These are phyloP conservation scores for Babesia caballi DNA, from an alignment of 169 alveolate species.

Conservation along the genomic window DNA sequence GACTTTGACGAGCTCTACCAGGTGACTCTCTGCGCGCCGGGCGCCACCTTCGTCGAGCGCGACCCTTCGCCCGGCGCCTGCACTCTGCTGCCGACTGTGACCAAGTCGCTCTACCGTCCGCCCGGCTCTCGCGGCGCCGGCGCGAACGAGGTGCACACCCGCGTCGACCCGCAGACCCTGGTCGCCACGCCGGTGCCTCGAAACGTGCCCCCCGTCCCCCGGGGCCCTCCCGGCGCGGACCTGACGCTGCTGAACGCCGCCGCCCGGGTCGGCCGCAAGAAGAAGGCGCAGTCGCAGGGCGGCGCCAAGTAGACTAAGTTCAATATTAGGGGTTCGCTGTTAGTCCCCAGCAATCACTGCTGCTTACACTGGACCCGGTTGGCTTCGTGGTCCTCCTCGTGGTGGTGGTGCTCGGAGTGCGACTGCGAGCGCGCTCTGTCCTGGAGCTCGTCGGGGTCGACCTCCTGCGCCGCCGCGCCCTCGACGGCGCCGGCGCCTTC, in stretches of 20 bases:
- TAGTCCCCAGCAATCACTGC: conserved; percentile 16
- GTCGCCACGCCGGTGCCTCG: conserved; percentile 50
- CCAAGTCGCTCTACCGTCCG: conserved; percentile 70
- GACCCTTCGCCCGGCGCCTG: conserved; percentile 66
- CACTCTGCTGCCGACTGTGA: conserved; percentile 19
- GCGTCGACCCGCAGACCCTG: conserved; percentile 20
- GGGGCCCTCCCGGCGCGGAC: conserved; percentile 68
- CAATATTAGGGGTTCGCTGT: background rate
- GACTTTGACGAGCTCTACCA: conserved; percentile 70
- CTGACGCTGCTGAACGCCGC: conserved; percentile 53
- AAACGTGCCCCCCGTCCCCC: background rate
- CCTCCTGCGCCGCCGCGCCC: conserved; percentile 43
- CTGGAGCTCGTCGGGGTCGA: conserved; percentile 58
- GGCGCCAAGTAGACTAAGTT: background rate
- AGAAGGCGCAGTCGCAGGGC: conserved; percentile 12
- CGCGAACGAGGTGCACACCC: background rate
- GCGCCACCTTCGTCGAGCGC: conserved; percentile 17
- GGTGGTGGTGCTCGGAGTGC: background rate
- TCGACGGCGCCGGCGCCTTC: conserved; percentile 22
- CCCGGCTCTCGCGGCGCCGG: conserved; percentile 65
- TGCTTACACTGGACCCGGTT: conserved; percentile 65
- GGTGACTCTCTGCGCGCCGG: conserved; percentile 56
- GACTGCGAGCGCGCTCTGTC: conserved; percentile 19
- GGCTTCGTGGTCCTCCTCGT: conserved; percentile 52
- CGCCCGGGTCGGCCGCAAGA: conserved; percentile 42